These are phyloP conservation scores for Sungouiozyma intestinalis DNA, from an alignment of 805 yeast species.

Conservation along the genomic window DNA sequence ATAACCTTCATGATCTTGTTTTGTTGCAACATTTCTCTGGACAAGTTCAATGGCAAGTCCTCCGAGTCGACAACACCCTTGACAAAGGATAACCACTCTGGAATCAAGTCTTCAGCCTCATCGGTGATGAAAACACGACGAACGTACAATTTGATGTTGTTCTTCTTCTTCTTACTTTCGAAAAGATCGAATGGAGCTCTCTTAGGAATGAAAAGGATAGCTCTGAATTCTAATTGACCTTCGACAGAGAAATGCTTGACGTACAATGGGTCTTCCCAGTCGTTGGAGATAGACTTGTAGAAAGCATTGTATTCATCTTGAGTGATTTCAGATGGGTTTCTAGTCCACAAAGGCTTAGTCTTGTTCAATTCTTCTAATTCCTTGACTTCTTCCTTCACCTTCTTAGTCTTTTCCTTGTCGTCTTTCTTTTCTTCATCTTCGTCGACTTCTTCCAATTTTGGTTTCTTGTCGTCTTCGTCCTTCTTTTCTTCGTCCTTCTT, in stretches of 20 bases:
- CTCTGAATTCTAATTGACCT: conserved; percentile 99
- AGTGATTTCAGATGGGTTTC: conserved; percentile 94
- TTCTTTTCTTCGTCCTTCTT: conserved; percentile 30
- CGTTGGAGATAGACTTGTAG: conserved; percentile 98
- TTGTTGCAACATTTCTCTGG: conserved; percentile 99
- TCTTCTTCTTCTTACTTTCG: conserved; percentile 98
- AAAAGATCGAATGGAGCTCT: conserved; percentile 99
- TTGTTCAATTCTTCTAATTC: conserved; percentile 98
- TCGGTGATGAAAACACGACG: conserved; percentile 99
- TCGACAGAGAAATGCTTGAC: conserved; percentile 99
- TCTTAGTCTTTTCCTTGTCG: conserved; percentile 71
- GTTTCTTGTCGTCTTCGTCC: conserved; percentile 55
- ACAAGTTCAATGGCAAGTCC: conserved; percentile 98
- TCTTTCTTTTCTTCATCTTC: conserved; percentile 61
- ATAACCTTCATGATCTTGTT: conserved; percentile 99
- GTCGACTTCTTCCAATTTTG: conserved; percentile 67
- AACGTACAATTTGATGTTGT: conserved; percentile 95
- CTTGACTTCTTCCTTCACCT: conserved; percentile 82
- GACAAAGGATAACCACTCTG: conserved; percentile 96
- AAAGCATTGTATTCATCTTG: conserved; percentile 98
- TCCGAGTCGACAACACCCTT: conserved; percentile 99
- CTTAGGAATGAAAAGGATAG: conserved; percentile 93
- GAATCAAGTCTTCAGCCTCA: conserved; percentile 98
- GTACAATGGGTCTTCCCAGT: conserved; percentile 99
- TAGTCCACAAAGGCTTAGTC: conserved; percentile 98